These are phyloP conservation scores for Aspergillus novoparasiticus DNA, from an alignment of 2,329 filamentous ascomycete genomes.

Conservation along the genomic window DNA sequence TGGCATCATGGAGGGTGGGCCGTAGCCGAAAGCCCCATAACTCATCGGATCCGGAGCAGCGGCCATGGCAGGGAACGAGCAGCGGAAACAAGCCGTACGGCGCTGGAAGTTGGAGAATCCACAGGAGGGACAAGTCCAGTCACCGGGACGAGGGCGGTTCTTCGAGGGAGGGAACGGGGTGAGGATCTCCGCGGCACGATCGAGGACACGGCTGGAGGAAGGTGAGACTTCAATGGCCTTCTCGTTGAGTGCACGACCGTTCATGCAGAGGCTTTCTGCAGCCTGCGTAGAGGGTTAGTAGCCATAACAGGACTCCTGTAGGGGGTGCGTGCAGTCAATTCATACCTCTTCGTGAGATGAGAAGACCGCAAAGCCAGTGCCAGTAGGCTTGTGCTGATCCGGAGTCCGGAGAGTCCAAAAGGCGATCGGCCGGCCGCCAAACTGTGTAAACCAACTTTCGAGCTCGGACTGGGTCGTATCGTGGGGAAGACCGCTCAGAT, in stretches of 20 bases:
- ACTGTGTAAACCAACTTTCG: conserved; percentile 99
- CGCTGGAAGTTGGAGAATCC: conserved; percentile 99
- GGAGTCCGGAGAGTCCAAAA: conserved; percentile 98
- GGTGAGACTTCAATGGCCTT: conserved; percentile 99
- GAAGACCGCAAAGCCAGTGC: conserved; percentile 96
- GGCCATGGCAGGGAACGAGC: conserved; percentile 94
- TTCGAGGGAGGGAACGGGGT: conserved; percentile 98
- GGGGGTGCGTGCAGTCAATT: conserved; percentile 22
- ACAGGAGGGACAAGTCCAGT: conserved; percentile 98
- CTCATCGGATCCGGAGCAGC: conserved; percentile 75
- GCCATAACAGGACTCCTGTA: conserved; percentile 9
- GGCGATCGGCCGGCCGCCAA: conserved; percentile 93
- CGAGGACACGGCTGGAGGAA: conserved; percentile 93
- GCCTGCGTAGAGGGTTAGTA: conserved; percentile 55
- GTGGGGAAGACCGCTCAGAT: conserved; percentile 95
- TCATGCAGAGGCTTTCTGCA: conserved; percentile 98
- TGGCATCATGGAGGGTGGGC: conserved; percentile 77
- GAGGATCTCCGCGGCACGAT: conserved; percentile 91
- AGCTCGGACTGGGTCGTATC: conserved; percentile 98
- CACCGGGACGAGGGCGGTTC: conserved; percentile 93
- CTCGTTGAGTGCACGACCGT: conserved; percentile 94
- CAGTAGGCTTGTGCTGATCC: conserved; percentile 99
- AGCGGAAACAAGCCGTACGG: conserved; percentile 97
- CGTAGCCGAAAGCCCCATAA: conserved; percentile 61
- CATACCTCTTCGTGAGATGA: conserved; percentile 98